Conservation (phyloP, 2,329 filamentous ascomycete species). For the Chaetomium strumarium region DNA sequence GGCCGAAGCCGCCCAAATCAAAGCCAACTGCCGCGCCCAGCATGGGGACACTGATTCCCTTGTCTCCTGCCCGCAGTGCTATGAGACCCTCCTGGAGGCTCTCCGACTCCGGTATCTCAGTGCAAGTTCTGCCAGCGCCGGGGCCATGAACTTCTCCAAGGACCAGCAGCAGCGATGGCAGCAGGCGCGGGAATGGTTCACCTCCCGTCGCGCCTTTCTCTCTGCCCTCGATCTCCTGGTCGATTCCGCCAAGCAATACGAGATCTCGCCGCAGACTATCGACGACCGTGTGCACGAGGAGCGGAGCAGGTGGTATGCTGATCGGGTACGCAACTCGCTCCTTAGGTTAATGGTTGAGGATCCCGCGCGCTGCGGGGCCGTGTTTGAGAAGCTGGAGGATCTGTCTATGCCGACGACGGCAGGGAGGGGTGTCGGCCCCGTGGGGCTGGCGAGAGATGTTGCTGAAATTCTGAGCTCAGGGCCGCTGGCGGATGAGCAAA, state of each 20-base stretch:
- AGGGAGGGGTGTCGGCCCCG: background rate
- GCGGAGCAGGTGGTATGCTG: constrained; percentile 49
- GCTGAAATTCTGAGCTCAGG: constrained; percentile 20
- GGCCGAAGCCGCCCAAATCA: constrained; percentile 39
- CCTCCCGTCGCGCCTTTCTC: constrained; percentile 42
- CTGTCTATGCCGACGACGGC: constrained; percentile 4
- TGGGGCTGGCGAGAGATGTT: constrained; percentile 12
- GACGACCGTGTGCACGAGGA: constrained; percentile 47
- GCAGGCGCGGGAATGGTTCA: constrained; percentile 47
- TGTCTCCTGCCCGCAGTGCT: constrained; percentile 44
- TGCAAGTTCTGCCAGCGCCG: constrained; percentile 3
- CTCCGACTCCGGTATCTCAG: constrained; percentile 38
- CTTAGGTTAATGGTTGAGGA: constrained; percentile 22
- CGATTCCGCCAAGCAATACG: constrained; percentile 40
- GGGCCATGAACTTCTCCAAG: background rate
- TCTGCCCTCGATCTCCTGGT: constrained; percentile 46
- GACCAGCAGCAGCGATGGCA: background rate
- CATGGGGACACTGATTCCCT: constrained; percentile 34
- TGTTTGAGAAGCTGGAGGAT: constrained; percentile 22
- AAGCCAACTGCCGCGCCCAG: constrained; percentile 36
- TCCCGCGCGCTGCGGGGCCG: constrained; percentile 7
- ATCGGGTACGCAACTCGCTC: constrained; percentile 22
- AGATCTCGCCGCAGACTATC: constrained; percentile 39
- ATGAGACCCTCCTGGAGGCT: constrained; percentile 40
- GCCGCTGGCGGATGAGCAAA: constrained; percentile 11